Evolutionary conservation across 1,284 basidiomycete genomes (phyloP).

Genomic region (Papiliotrema terrestris): DNA sequence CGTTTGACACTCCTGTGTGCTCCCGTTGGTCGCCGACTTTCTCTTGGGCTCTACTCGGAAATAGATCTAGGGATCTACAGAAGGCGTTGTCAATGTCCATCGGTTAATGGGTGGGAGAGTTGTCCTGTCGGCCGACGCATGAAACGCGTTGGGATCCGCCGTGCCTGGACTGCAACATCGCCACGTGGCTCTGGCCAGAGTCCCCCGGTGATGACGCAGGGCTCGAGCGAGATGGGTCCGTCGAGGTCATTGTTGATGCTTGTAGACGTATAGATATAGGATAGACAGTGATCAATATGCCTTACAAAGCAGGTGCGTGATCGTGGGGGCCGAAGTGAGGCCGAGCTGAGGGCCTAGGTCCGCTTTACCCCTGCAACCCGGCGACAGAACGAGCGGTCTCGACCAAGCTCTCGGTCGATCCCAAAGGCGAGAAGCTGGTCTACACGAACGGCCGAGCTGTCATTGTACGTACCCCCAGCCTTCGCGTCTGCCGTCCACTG

Average conservation of each 20-base stretch:
- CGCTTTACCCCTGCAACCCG: constrained; percentile 70
- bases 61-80: too few species aligned
- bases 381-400: constrained; percentile 57
- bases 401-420: constrained; percentile 70
- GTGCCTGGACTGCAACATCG: too few species aligned
- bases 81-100: too few species aligned
- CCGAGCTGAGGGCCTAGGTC: constrained; percentile 18
- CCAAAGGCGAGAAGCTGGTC: constrained; percentile 76
- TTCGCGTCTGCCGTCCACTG: constrained; percentile 4
- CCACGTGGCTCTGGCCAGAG: too few species aligned
- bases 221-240: background rate
- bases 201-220: background rate
- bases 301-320: constrained; percentile 32
- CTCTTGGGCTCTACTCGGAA: too few species aligned
- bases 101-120: too few species aligned
- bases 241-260: too few species aligned
- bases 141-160: too few species aligned
- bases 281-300: constrained; percentile 14
- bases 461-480: constrained; percentile 68
- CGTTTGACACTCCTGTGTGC: too few species aligned
- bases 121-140: too few species aligned
- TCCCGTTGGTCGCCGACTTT: too few species aligned
- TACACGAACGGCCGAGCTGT: constrained; percentile 84
- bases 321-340: background rate
- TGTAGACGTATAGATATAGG: too few species aligned